A percentile compares a stretch with the other conserved stretches of the same genome.
Evolutionary conservation across 2,329 filamentous ascomycete genomes (phyloP).

Genomic region (Aspergillus sclerotialis): DNA sequence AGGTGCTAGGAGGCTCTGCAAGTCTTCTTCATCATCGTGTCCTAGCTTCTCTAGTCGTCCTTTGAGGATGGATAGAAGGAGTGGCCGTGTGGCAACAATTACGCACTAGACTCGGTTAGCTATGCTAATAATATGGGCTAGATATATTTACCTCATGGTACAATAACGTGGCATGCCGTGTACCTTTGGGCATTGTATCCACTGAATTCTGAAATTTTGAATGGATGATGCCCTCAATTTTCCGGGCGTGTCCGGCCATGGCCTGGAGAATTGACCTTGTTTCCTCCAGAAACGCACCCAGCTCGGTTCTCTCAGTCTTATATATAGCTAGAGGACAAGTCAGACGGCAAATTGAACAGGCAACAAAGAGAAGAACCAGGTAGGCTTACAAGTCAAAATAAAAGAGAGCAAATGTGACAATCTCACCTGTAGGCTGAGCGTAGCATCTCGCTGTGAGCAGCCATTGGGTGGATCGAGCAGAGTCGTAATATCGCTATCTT

Average conservation of each 20-base stretch:
- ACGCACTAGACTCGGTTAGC: slow-evolving; percentile 22
- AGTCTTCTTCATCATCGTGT: slow-evolving; percentile 3
- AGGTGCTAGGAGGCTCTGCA: slow-evolving; percentile 7
- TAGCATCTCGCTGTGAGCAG: slow-evolving; percentile 19
- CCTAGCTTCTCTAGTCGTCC: slow-evolving; percentile 27
- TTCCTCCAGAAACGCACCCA: slow-evolving; percentile 28
- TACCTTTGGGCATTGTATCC: slow-evolving; percentile 29
- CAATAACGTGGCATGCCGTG: slow-evolving; percentile 29
- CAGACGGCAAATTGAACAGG: not conserved
- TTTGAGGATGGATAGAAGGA: slow-evolving; percentile 33
- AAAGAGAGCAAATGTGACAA: slow-evolving; percentile 28
- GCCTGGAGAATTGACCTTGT: slow-evolving; percentile 31
- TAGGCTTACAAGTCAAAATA: slow-evolving; percentile 27
- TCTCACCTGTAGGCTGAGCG: slow-evolving; percentile 30
- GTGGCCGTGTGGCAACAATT: slow-evolving; percentile 33
- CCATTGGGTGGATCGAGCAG: slow-evolving; percentile 18
- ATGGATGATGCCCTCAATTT: slow-evolving; percentile 31
- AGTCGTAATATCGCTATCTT: slow-evolving; percentile 33
- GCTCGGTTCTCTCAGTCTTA: slow-evolving; percentile 25
- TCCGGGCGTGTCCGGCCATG: slow-evolving; percentile 30
- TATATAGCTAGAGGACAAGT: slow-evolving; percentile 24
- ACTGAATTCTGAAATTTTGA: slow-evolving; percentile 24
- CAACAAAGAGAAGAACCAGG: not conserved
- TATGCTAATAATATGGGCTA: not conserved
- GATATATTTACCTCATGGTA: slow-evolving; percentile 31